Conservation (phyloP, 2,329 filamentous ascomycete species). For the Phyllosticta capitalensis region DNA sequence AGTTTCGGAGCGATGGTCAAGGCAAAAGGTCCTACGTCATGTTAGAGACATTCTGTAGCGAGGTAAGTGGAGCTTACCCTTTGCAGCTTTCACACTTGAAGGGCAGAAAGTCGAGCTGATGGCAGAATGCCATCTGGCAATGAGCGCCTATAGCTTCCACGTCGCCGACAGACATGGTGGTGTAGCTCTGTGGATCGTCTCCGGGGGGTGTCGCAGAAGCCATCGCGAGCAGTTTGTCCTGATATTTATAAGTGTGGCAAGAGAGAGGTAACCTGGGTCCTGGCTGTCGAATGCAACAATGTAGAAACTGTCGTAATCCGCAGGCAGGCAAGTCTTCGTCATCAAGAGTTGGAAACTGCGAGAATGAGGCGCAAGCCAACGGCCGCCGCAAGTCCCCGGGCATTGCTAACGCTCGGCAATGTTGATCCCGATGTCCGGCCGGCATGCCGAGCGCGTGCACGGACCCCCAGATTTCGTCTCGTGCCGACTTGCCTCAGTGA, state of each 20-base stretch:
- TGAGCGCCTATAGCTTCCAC: constrained; percentile 79
- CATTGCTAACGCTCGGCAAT: neutral
- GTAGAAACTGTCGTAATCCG: neutral
- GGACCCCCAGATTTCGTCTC: neutral
- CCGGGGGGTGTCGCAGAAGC: neutral
- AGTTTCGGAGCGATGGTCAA: constrained; percentile 83
- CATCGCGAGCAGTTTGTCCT: neutral
- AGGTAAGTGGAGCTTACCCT: constrained; percentile 28
- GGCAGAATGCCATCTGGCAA: constrained; percentile 86
- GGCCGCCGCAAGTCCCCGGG: neutral
- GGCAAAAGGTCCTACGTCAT: constrained; percentile 62
- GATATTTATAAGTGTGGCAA: constrained; percentile 5
- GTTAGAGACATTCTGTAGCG: neutral
- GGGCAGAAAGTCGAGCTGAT: constrained; percentile 90
- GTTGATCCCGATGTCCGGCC: constrained; percentile 1
- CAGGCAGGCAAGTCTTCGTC: neutral
- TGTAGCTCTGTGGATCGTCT: constrained; percentile 45
- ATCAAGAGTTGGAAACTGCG: constrained; percentile 7
- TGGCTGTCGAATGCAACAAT: neutral
- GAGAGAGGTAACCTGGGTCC: neutral
- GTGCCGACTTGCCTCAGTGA: neutral
- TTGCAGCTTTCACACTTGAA: constrained; percentile 87
- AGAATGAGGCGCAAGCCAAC: constrained; percentile 6
- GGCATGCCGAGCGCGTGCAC: constrained; percentile 6
- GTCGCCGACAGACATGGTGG: constrained; percentile 67